Evolutionary conservation across 345 rosid genomes (phyloP), one percentile per base, ranked within the genome.

Genomic region (Carallia pectinifolia): DNA sequence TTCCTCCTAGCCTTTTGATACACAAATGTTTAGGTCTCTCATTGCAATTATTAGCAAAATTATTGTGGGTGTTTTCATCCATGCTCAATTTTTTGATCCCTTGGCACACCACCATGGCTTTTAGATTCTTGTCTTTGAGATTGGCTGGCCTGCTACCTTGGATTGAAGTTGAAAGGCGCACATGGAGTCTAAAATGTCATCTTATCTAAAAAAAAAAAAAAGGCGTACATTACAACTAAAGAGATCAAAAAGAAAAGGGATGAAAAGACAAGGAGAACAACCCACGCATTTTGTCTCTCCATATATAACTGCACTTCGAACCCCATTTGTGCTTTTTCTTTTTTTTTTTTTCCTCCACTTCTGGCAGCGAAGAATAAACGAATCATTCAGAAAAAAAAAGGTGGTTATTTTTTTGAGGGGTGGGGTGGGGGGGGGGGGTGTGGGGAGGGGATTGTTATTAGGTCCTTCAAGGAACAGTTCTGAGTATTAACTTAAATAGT

Each of bases 121-220:
- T 54, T 19, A 19, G 58, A 27, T 54, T 6, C 29, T 19, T 54
- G 31, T 54, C 31, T 54, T 19, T 54, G 4, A 7, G 4, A 27
- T 7, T 4, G 29, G 18, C 0, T 2, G 58, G 4, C n/a, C 9
- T 27, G 12, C 58, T 54, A 54, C 58, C 12, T 54, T n/a, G 60
- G 76, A 23, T 66, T 78, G 81, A 68, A 76, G 75, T 44, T 69
- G 58, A n/a, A 6, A 27, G 30, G 31, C 8, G 29, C 58, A 19
- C 58, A 19, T 54, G 58, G 15, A 54, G 30, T 6, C 58, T 54
- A 54, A 54, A 54, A n/a, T 19, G 31, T 54, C 58, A 7, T 54
- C 23, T 23, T 23, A 23, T 23, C 23, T 19, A 29, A 10, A 9
- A 18, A 23, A 23, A n/a, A n/a, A 8, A 54, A 54, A 54, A 54